A percentile compares a stretch with the other conserved stretches of the same genome.
phyloP scores from a whole-genome alignment of 2,329 filamentous ascomycete species.

The Pseudopithomyces maydicus region DNA sequence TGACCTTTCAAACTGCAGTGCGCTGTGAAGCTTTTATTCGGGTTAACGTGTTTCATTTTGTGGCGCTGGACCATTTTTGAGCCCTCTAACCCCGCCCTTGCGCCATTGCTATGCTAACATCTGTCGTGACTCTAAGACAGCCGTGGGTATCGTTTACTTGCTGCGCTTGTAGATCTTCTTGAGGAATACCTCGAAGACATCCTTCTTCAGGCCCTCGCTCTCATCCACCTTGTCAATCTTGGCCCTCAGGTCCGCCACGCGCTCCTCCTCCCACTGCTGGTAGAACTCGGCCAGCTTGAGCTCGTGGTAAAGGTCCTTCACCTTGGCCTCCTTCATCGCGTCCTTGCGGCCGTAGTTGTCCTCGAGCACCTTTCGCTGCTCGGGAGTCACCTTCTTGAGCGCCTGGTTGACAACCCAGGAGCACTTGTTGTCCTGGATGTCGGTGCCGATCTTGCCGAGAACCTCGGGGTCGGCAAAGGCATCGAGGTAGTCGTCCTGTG shows the following conservation, averaged over 20 bases:
- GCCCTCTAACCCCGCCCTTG: neutral
- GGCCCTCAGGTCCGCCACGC: constrained; percentile 74
- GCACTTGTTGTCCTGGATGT: constrained; percentile 99
- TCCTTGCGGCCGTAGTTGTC: constrained; percentile 95
- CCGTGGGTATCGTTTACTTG: constrained; percentile 66
- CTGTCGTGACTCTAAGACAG: neutral
- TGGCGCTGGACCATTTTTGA: too few species aligned
- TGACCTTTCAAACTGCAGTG: too few species aligned
- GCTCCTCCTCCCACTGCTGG: constrained; percentile 86
- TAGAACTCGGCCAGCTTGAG: constrained; percentile 83
- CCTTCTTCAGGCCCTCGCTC: constrained; percentile 85
- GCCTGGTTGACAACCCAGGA: constrained; percentile 98
- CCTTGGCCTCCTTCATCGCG: constrained; percentile 75
- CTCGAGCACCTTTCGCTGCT: constrained; percentile 87
- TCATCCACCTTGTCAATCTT: constrained; percentile 84
- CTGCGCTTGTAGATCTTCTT: constrained; percentile 97
- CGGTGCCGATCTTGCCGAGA: constrained; percentile 98
- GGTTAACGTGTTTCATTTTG: too few species aligned
- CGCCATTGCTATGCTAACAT: neutral
- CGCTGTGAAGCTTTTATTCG: too few species aligned
- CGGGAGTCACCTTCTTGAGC: constrained; percentile 75
- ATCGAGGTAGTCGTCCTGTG: constrained; percentile 98
- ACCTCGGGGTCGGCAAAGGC: constrained; percentile 91
- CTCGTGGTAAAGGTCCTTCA: constrained; percentile 90
- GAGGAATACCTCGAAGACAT: constrained; percentile 86